Percentiles rank a stretch among this genome's conserved stretches.
Evolutionary conservation across 1,139 yeast species (phyloP).

Genomic region (Pichia sp.): DNA sequence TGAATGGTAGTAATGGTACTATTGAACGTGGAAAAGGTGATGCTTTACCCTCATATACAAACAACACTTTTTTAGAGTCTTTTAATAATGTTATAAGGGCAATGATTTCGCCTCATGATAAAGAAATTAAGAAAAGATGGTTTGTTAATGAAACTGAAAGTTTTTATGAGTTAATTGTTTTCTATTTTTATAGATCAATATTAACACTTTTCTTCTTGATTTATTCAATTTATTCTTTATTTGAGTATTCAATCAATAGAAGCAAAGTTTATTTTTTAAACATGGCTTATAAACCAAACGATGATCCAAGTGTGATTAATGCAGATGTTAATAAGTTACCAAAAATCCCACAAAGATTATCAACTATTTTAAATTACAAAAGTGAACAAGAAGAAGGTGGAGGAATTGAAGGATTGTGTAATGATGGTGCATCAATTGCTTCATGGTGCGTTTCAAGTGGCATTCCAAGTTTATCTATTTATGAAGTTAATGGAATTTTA

Average conservation of each 20-base stretch:
- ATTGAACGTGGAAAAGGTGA: not conserved
- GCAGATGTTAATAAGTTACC: slow-evolving; percentile 67
- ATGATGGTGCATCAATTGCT: slow-evolving; percentile 67
- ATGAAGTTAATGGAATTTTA: slow-evolving; percentile 72
- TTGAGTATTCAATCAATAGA: slow-evolving; percentile 49
- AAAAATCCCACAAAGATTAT: slow-evolving; percentile 73
- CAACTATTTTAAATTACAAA: slow-evolving; percentile 64
- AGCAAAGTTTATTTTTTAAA: slow-evolving; percentile 52
- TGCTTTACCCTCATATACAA: slow-evolving; percentile 16
- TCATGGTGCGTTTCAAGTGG: slow-evolving; percentile 92
- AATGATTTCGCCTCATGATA: slow-evolving; percentile 21
- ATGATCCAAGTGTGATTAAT: slow-evolving; percentile 80
- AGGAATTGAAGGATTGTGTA: slow-evolving; percentile 75
- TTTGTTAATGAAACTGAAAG: slow-evolving; percentile 5
- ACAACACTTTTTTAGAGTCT: slow-evolving; percentile 15
- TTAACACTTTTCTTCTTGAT: slow-evolving; percentile 48
- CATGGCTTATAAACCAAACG: slow-evolving; percentile 70
- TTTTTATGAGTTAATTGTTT: slow-evolving; percentile 13
- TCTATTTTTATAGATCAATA: slow-evolving; percentile 36
- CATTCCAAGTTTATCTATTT: slow-evolving; percentile 61
- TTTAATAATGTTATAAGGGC: slow-evolving; percentile 19
- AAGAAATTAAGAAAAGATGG: slow-evolving; percentile 11
- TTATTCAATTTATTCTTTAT: slow-evolving; percentile 49
- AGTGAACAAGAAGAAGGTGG: slow-evolving; percentile 81
- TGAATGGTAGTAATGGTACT: slow-evolving; percentile 7